phyloP scores from a whole-genome alignment of 2,329 filamentous ascomycete species.

The Trichoderma brevicompactum region DNA sequence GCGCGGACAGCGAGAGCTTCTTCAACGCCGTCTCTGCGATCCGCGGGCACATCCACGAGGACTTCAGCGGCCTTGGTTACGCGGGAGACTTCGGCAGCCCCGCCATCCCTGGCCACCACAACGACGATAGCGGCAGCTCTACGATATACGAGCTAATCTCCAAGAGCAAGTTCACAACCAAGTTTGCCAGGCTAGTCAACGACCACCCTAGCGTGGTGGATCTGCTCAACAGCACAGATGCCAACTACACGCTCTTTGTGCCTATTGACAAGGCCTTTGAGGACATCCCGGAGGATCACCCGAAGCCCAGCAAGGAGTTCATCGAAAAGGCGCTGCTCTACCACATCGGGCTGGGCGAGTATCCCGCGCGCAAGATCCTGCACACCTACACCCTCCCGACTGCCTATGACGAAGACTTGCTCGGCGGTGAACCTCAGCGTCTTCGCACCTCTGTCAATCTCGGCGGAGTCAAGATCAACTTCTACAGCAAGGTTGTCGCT shows the following conservation, averaged over 20 bases:
- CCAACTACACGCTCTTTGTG: slow-evolving; percentile 81
- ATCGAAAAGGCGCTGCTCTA: slow-evolving; percentile 73
- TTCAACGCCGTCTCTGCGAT: slow-evolving; percentile 18
- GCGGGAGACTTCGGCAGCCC: slow-evolving; percentile 8
- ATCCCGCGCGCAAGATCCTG: slow-evolving; percentile 68
- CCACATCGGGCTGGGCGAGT: slow-evolving; percentile 71
- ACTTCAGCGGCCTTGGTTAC: slow-evolving; percentile 22
- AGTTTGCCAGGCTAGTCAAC: slow-evolving; percentile 75
- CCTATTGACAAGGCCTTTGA: slow-evolving; percentile 79
- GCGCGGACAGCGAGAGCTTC: slow-evolving; percentile 16
- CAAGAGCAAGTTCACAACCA: slow-evolving; percentile 75
- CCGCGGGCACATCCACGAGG: slow-evolving; percentile 26
- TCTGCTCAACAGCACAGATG: slow-evolving; percentile 72
- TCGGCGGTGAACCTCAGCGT: slow-evolving; percentile 72
- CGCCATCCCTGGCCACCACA: not conserved
- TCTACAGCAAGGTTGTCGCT: slow-evolving; percentile 71
- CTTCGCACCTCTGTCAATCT: slow-evolving; percentile 68
- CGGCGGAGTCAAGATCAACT: slow-evolving; percentile 73
- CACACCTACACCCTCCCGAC: slow-evolving; percentile 76
- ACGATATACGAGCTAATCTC: slow-evolving; percentile 79
- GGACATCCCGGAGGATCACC: slow-evolving; percentile 54
- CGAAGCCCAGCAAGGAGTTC: slow-evolving; percentile 70
- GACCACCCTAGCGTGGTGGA: slow-evolving; percentile 73
- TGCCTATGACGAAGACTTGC: slow-evolving; percentile 58
- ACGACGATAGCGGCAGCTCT: slow-evolving; percentile 41